phyloP scores from a whole-genome alignment of 2,329 filamentous ascomycete species.

The Monilinia aucupariae region DNA sequence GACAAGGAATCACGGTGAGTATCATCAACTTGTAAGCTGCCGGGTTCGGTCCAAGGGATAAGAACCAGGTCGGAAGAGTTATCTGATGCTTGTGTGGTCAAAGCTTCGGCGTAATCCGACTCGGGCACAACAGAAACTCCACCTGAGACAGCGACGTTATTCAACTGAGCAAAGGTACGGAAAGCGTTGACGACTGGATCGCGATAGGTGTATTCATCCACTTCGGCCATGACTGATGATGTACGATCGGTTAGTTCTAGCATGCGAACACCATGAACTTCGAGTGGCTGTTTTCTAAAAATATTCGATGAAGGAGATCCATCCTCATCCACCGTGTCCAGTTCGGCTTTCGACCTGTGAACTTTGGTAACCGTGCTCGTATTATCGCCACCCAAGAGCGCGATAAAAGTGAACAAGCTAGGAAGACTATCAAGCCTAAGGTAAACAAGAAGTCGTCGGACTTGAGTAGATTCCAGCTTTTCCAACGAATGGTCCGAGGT shows the following conservation, averaged over 20 bases:
- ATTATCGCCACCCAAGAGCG: conserved; percentile 60
- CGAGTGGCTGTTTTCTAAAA: conserved; percentile 23
- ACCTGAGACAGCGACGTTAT: conserved; percentile 77
- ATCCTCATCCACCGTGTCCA: conserved; percentile 31
- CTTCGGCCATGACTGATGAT: conserved; percentile 90
- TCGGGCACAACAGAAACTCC: conserved; percentile 76
- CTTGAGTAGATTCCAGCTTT: conserved; percentile 45
- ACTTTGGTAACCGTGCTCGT: conserved; percentile 31
- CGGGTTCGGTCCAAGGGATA: conserved; percentile 83
- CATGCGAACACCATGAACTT: conserved; percentile 70
- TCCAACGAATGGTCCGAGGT: conserved; percentile 36
- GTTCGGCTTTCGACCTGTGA: conserved; percentile 35
- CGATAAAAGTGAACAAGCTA: conserved; percentile 75
- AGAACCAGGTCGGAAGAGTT: conserved; percentile 69
- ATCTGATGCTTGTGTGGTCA: conserved; percentile 65
- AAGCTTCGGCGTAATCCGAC: conserved; percentile 69
- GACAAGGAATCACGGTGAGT: conserved; percentile 52
- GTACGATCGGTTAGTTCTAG: conserved; percentile 86
- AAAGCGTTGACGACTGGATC: conserved; percentile 92
- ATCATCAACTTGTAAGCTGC: conserved; percentile 59
- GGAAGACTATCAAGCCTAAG: conserved; percentile 81
- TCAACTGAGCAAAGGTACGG: conserved; percentile 77
- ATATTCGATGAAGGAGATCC: conserved; percentile 26
- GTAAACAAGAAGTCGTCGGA: conserved; percentile 70
- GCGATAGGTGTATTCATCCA: conserved; percentile 63